phyloP scores from a whole-genome alignment of 2,329 filamentous ascomycete genomes.

The Botrytis pseudocinerea region DNA sequence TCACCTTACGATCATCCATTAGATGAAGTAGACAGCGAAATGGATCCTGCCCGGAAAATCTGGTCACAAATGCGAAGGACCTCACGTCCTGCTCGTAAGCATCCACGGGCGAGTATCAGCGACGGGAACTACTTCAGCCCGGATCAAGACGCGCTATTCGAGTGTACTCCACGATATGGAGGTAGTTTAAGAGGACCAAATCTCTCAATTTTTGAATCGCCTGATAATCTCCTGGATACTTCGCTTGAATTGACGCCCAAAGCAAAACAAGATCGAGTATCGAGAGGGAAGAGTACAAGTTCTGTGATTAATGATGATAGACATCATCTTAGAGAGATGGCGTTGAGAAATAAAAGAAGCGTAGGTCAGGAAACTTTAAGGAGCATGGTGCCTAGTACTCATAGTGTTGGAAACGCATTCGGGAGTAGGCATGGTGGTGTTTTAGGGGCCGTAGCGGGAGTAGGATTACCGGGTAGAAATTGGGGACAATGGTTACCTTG shows the following conservation, averaged over 20 bases:
- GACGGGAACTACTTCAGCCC: slow-evolving; percentile 32
- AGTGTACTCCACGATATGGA: not conserved
- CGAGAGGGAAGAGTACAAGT: not conserved
- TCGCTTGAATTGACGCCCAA: slow-evolving; percentile 23
- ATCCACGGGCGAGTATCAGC: slow-evolving; percentile 30
- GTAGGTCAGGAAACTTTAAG: slow-evolving; percentile 32
- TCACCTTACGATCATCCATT: slow-evolving; percentile 20
- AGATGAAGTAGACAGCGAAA: slow-evolving; percentile 24
- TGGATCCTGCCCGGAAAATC: slow-evolving; percentile 40
- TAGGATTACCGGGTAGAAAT: slow-evolving; percentile 18
- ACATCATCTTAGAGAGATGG: slow-evolving; percentile 29
- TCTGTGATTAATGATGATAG: slow-evolving; percentile 24
- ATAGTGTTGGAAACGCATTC: slow-evolving; percentile 23
- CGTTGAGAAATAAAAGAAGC: slow-evolving; percentile 33
- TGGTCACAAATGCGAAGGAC: slow-evolving; percentile 39
- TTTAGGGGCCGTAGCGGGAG: slow-evolving; percentile 15
- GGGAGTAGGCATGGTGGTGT: not conserved
- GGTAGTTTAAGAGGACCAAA: not conserved
- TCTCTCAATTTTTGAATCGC: not conserved
- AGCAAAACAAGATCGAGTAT: not conserved
- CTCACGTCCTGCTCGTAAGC: slow-evolving; percentile 31
- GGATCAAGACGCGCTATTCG: slow-evolving; percentile 1
- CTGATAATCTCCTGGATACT: slow-evolving; percentile 26
- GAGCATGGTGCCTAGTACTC: slow-evolving; percentile 33
- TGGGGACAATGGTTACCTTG: slow-evolving; percentile 20